Evolutionary conservation across 2,329 filamentous ascomycete genomes (phyloP), one percentile per base, ranked within the genome.

Genomic region (Colletotrichum salicis): DNA sequence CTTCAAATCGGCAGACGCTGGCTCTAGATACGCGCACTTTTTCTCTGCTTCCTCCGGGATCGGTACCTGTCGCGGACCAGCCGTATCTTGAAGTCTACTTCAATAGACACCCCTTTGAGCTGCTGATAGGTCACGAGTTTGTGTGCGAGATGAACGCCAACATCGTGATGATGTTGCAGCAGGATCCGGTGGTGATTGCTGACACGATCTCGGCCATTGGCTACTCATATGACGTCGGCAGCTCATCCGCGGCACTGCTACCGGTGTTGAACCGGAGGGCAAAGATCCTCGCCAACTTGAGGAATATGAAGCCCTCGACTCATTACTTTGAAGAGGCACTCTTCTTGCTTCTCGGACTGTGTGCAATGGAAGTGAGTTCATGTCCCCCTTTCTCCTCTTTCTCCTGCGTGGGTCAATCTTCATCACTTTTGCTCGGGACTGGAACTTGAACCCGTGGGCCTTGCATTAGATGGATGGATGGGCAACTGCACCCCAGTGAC

Each of bases 111-210:
- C 78, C 78, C 1, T 67, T 64, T 15, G 78, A 80, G 13, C 67
- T 79, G 48, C 75, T 77, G 51, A 78, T 80, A n/a, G 75, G 76
- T 22, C 55, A 71, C 5, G 78, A 80, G 54, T 80, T 80, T 52
- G 74, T 79, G 27, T 61, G 77, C 33, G 78, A 80, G 73, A 80
- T 80, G 79, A 80, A 80, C 57, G 74, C 77, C 19, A 75, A 76
- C 62, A 77, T 79, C 1, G 57, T 80, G 15, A 64, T 76, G 65
- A 75, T 80, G 19, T 74, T 80, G 24, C 77, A 80, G 55, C 70
- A 75, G 10, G 77, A 77, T 51, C 78, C 78, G 10, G 71, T 73
- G 13, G 75, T 75, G 8, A 74, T 79, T n/a, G 74, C 75, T 8
- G 78, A 80, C 48, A 71, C 76, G 1, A 68, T 80, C 12, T 79